phyloP scores from a whole-genome alignment of 2,329 filamentous ascomycete genomes.

The Neofusicoccum laricinum region DNA sequence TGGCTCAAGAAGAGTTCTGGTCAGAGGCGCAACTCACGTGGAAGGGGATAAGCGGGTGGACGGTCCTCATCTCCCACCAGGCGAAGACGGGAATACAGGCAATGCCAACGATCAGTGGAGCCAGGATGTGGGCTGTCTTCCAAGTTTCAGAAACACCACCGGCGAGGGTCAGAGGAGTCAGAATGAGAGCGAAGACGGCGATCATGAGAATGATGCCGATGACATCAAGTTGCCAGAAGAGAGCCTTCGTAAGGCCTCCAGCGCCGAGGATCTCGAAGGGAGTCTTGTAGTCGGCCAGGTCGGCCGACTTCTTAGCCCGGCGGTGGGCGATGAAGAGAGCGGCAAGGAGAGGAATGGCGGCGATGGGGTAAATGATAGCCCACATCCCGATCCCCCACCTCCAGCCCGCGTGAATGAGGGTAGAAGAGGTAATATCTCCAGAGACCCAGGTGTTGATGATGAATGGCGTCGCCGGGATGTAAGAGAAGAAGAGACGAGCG shows the following conservation, averaged over 20 bases:
- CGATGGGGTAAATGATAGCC: slow-evolving; percentile 58
- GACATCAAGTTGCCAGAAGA: slow-evolving; percentile 57
- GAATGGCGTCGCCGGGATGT: slow-evolving; percentile 59
- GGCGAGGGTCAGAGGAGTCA: slow-evolving; percentile 55
- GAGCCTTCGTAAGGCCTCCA: slow-evolving; percentile 36
- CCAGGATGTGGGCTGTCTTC: slow-evolving; percentile 50
- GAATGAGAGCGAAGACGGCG: slow-evolving; percentile 46
- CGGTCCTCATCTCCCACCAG: slow-evolving; percentile 53
- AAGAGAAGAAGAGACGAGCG: slow-evolving; percentile 63
- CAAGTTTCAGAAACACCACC: slow-evolving; percentile 50
- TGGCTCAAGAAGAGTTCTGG: not conserved
- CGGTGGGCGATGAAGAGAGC: slow-evolving; percentile 51
- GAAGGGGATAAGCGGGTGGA: slow-evolving; percentile 59
- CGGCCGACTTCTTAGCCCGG: slow-evolving; percentile 53
- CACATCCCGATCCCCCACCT: slow-evolving; percentile 62
- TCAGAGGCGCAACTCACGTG: slow-evolving; percentile 29
- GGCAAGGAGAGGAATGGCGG: slow-evolving; percentile 54
- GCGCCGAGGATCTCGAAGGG: slow-evolving; percentile 43
- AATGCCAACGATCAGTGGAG: slow-evolving; percentile 52
- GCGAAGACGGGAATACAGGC: slow-evolving; percentile 50
- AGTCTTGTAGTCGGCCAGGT: slow-evolving; percentile 45
- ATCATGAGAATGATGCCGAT: slow-evolving; percentile 50
- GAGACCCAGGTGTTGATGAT: slow-evolving; percentile 62
- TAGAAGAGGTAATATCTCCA: slow-evolving; percentile 54
- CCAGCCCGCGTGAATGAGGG: slow-evolving; percentile 54